phyloP scores from a whole-genome alignment of 371 early-diverging fungal species.

The Choanephora cucurbitarum region DNA sequence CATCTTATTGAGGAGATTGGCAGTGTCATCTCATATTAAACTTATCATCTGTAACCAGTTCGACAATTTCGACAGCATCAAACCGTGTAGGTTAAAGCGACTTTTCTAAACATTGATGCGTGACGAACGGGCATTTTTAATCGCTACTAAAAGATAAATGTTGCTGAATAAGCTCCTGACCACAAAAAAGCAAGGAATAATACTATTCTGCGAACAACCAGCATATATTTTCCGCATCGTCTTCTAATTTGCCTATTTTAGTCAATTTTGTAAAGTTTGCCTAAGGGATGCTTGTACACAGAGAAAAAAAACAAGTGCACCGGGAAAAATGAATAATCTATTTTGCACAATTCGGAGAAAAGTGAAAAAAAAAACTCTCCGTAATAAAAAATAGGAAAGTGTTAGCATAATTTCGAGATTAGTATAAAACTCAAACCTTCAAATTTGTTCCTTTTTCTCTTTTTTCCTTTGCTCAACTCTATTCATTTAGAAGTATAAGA shows the following conservation, averaged over 20 bases:
- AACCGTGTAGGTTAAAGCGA: too few relatives aligned
- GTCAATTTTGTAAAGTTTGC: neutral
- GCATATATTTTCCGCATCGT: neutral
- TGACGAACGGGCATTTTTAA: too few relatives aligned
- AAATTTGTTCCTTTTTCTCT: conserved; percentile 2
- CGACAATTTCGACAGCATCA: too few relatives aligned
- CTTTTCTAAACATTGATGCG: too few relatives aligned
- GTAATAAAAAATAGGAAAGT: neutral
- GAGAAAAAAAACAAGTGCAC: neutral
- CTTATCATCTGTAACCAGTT: too few relatives aligned
- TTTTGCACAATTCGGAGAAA: neutral
- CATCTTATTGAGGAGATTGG: too few relatives aligned
- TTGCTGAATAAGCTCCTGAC: too few relatives aligned
- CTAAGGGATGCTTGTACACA: neutral
- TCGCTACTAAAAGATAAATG: too few relatives aligned
- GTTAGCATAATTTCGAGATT: neutral
- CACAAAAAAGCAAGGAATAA: neutral
- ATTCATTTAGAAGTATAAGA: conserved; percentile 4
- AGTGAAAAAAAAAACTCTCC: neutral
- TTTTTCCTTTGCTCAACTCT: neutral
- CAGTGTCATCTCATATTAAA: too few relatives aligned
- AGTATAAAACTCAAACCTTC: neutral
- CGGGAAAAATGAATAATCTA: neutral
- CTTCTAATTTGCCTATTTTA: neutral
- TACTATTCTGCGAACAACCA: neutral